Evolutionary conservation across 2,329 filamentous ascomycete genomes (phyloP).

Genomic region (Pseudocercospora macadamiae): DNA sequence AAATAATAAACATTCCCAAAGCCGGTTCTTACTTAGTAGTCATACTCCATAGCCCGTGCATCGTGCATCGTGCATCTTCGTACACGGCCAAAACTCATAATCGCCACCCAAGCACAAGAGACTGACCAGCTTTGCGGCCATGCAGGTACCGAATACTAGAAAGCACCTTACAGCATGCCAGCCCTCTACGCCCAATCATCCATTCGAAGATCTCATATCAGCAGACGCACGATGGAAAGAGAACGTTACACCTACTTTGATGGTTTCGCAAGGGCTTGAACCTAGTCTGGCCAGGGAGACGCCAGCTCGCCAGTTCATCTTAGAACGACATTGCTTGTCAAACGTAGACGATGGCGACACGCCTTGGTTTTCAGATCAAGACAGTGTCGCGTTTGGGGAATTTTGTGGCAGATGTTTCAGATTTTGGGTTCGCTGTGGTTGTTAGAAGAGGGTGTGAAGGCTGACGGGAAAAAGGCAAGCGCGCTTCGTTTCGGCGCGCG

Average conservation of each 20-base stretch:
- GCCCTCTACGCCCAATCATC: constrained; percentile 15
- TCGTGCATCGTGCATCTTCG: constrained; percentile 9
- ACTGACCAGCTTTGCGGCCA: constrained; percentile 17
- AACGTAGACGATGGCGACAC: constrained; percentile 5
- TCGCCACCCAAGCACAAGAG: constrained; percentile 10
- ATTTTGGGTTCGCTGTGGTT: neutral
- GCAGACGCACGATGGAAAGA: constrained; percentile 11
- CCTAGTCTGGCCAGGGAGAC: constrained; percentile 19
- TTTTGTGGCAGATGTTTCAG: constrained; percentile 12
- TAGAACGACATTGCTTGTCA: constrained; percentile 4
- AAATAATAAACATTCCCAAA: constrained; percentile 17
- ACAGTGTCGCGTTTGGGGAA: constrained; percentile 7
- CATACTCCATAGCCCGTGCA: constrained; percentile 14
- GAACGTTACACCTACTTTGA: constrained; percentile 2
- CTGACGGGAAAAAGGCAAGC: no score
- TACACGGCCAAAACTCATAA: constrained; percentile 4
- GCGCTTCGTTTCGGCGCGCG: neutral
- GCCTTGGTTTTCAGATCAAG: neutral
- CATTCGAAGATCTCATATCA: constrained; percentile 7
- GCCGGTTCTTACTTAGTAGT: neutral
- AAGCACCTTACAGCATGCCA: constrained; percentile 19
- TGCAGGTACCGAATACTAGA: no score
- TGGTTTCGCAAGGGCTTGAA: constrained; percentile 19
- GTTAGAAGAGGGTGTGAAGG: constrained; percentile 5
- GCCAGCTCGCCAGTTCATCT: constrained; percentile 11